phyloP scores from a whole-genome alignment of 768 basidiomycete genomes.

The Auricularia sp. region DNA sequence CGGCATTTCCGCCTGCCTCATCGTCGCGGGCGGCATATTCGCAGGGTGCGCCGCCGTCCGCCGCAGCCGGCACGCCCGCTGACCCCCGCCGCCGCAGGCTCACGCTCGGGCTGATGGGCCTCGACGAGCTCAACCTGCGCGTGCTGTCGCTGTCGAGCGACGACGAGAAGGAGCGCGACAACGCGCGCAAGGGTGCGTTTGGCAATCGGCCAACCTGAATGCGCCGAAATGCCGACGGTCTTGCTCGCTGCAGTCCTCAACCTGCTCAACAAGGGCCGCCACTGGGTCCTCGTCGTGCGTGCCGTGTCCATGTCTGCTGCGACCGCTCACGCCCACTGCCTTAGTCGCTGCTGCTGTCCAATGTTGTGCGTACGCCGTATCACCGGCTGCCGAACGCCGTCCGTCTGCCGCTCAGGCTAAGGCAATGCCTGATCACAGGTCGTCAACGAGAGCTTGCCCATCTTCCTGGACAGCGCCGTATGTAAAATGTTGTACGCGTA shows the following conservation, averaged over 20 bases:
- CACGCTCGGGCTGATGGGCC: slow-evolving; percentile 87
- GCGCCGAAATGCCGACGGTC: background rate
- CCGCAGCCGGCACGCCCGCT: background rate
- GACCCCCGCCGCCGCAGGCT: slow-evolving; percentile 34
- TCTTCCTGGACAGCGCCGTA: slow-evolving; percentile 67
- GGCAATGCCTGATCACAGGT: slow-evolving; percentile 32
- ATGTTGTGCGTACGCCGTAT: background rate
- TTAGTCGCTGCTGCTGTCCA: background rate
- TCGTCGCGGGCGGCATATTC: slow-evolving; percentile 82
- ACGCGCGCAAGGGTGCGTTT: slow-evolving; percentile 56
- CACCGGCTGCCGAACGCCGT: background rate
- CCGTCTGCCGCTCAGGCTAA: background rate
- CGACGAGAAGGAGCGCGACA: slow-evolving; percentile 51
- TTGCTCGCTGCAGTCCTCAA: slow-evolving; percentile 28
- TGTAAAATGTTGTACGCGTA: slow-evolving; percentile 2
- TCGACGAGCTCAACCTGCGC: slow-evolving; percentile 83
- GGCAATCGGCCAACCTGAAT: background rate
- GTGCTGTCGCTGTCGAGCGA: slow-evolving; percentile 77
- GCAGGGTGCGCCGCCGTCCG: slow-evolving; percentile 56
- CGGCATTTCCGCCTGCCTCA: slow-evolving; percentile 51
- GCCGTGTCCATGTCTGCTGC: background rate
- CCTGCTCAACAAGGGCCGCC: slow-evolving; percentile 34
- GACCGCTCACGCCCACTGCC: background rate
- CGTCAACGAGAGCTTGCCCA: slow-evolving; percentile 74
- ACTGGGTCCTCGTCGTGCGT: slow-evolving; percentile 35